Percentiles rank a stretch among this genome's conserved stretches.
Evolutionary conservation across 305 asterid species (phyloP).

Genomic region (Fraxinus dipetala): DNA sequence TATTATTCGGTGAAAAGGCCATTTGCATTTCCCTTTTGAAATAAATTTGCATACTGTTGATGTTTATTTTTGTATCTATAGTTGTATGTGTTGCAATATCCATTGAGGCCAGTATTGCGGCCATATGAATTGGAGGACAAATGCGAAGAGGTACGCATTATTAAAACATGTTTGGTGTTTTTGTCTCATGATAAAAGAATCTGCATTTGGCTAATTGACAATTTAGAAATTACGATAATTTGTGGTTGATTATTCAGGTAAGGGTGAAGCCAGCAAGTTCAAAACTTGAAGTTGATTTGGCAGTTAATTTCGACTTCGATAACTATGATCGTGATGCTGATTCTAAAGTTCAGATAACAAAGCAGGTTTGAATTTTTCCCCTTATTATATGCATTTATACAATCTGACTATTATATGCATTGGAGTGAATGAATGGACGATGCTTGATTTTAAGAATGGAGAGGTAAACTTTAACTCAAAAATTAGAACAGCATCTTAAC

Average conservation of each 20-base stretch:
- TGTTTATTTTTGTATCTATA: constrained; percentile 17
- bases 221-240: background rate
- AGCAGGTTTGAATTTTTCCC: constrained; percentile 43
- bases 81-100: constrained; percentile 76
- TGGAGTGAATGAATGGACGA: background rate
- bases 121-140: constrained; percentile 77
- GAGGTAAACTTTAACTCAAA: background rate
- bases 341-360: constrained; percentile 32
- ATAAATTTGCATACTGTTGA: background rate
- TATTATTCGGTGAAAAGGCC: background rate
- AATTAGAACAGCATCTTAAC: background rate
- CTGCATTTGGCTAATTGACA: background rate
- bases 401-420: background rate
- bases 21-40: background rate
- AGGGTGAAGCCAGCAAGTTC: constrained; percentile 57
- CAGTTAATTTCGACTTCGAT: constrained; percentile 54
- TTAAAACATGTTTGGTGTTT: background rate
- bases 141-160: constrained; percentile 58
- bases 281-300: constrained; percentile 70
- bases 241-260: constrained; percentile 45
- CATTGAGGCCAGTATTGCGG: constrained; percentile 71
- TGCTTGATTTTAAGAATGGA: background rate
- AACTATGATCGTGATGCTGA: constrained; percentile 58
- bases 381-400: background rate
- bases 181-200: constrained; percentile 5